Conservation (phyloP, 352 stramenopile genomes). For the Globisporangium canariense region DNA sequence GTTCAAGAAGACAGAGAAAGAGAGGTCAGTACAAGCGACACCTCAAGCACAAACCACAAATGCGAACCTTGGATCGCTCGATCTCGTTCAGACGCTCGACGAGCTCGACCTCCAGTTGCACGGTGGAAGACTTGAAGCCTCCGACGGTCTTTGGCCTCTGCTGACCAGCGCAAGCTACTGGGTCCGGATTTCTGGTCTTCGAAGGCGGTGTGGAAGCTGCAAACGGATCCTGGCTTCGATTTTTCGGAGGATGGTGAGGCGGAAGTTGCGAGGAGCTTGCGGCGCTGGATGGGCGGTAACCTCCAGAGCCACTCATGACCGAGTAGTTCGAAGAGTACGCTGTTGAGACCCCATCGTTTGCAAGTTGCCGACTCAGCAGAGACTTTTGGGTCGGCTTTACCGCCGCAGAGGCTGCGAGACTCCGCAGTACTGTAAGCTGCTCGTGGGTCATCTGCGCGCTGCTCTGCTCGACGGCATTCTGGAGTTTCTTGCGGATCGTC, state of each 20-base stretch:
- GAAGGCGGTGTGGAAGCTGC: not conserved
- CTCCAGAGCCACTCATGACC: not conserved
- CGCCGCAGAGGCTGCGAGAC: slow-evolving; percentile 18
- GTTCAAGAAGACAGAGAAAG: not conserved
- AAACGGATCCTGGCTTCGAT: slow-evolving; percentile 13
- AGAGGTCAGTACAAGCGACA: not conserved
- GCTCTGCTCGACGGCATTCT: slow-evolving; percentile 50
- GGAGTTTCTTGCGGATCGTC: slow-evolving; percentile 61
- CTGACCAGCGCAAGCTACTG: not conserved
- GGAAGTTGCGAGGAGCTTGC: not conserved
- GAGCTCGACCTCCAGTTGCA: slow-evolving; percentile 65
- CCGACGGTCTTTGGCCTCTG: slow-evolving; percentile 12
- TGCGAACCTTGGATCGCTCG: slow-evolving; percentile 50
- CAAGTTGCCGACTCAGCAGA: slow-evolving; percentile 13
- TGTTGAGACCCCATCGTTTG: not conserved
- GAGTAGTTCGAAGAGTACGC: not conserved
- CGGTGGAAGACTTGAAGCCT: slow-evolving; percentile 43
- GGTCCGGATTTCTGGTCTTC: not conserved
- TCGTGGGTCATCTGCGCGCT: slow-evolving; percentile 27
- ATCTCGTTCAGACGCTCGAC: slow-evolving; percentile 64
- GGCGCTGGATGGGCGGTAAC: slow-evolving; percentile 12
- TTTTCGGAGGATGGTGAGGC: slow-evolving; percentile 1
- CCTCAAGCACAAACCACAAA: not conserved
- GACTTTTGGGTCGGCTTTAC: slow-evolving; percentile 24
- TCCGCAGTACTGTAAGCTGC: slow-evolving; percentile 39